Percentiles rank a stretch among this genome's conserved stretches.
Evolutionary conservation across 2,329 filamentous ascomycete genomes (phyloP).

Genomic region (Pseudocercospora eumusae): DNA sequence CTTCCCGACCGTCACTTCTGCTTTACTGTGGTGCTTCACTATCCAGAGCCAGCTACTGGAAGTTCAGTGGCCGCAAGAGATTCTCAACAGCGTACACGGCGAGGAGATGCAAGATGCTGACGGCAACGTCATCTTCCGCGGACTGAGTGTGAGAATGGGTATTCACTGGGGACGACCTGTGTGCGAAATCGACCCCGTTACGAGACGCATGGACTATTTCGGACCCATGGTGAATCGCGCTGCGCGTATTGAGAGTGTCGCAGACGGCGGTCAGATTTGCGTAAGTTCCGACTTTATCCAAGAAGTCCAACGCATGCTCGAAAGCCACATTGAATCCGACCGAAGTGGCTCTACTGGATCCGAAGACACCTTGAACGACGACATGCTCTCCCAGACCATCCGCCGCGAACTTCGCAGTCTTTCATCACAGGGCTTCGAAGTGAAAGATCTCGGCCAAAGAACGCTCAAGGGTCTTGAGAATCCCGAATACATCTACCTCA

Average conservation of each 20-base stretch:
- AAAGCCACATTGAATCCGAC: constrained; percentile 85
- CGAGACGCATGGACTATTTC: constrained; percentile 98
- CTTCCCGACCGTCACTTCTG: constrained; percentile 92
- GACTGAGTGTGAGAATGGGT: constrained; percentile 94
- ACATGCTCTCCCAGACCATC: constrained; percentile 72
- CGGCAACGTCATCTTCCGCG: constrained; percentile 86
- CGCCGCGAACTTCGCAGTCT: constrained; percentile 84
- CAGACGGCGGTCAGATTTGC: constrained; percentile 94
- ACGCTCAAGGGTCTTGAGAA: constrained; percentile 98
- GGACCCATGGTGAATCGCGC: constrained; percentile 99
- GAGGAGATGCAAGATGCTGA: constrained; percentile 81
- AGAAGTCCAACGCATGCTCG: constrained; percentile 87
- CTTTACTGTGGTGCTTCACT: constrained; percentile 92
- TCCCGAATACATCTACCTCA: constrained; percentile 89
- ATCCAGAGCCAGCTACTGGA: constrained; percentile 87
- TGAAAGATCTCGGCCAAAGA: constrained; percentile 92
- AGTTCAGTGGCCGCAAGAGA: constrained; percentile 89
- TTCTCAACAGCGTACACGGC: constrained; percentile 81
- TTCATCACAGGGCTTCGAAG: constrained; percentile 89
- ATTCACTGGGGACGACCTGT: constrained; percentile 94
- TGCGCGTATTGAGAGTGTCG: constrained; percentile 87
- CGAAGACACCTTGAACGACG: constrained; percentile 75
- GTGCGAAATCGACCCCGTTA: constrained; percentile 93
- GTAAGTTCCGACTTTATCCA: constrained; percentile 97
- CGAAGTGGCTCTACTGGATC: constrained; percentile 67